phyloP scores from a whole-genome alignment of 768 basidiomycete genomes.

The Suillus subaureus region DNA sequence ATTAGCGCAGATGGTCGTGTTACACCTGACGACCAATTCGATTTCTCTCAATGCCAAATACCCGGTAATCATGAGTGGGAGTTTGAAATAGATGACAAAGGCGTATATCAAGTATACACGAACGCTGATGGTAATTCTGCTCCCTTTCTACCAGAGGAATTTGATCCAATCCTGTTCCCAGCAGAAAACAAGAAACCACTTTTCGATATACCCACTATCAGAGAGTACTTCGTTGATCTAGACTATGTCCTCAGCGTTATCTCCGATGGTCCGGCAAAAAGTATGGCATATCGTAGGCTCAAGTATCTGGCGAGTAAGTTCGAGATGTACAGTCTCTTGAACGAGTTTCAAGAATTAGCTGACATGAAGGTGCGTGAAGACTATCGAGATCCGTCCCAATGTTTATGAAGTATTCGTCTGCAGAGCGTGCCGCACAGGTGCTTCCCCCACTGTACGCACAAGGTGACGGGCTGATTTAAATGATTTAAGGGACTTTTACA shows the following conservation, averaged over 20 bases:
- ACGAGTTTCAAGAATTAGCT: conserved; percentile 91
- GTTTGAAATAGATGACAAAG: conserved; percentile 81
- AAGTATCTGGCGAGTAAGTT: conserved; percentile 94
- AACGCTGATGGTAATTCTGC: conserved; percentile 10
- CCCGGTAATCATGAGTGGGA: conserved; percentile 66
- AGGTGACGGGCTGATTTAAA: conserved; percentile 9
- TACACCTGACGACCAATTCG: conserved; percentile 49
- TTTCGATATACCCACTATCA: conserved; percentile 80
- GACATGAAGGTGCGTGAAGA: conserved; percentile 87
- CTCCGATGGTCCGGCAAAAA: conserved; percentile 94
- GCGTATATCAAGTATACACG: conserved; percentile 87
- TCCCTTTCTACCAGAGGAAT: neutral
- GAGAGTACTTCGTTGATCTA: conserved; percentile 95
- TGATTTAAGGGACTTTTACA: conserved; percentile 89
- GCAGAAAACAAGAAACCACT: conserved; percentile 52
- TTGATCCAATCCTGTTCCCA: conserved; percentile 1
- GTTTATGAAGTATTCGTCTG: neutral
- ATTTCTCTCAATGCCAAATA: conserved; percentile 71
- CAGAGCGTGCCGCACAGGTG: conserved; percentile 37
- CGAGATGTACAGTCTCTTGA: conserved; percentile 87
- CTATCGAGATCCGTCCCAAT: no score
- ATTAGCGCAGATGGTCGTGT: conserved; percentile 42
- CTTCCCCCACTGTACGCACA: neutral
- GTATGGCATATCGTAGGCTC: conserved; percentile 88
- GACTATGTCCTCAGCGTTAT: conserved; percentile 91